Percentiles rank a stretch among this genome's conserved stretches.
phyloP scores from a whole-genome alignment of 306 rosid genomes.

The Trifolium pratense region DNA sequence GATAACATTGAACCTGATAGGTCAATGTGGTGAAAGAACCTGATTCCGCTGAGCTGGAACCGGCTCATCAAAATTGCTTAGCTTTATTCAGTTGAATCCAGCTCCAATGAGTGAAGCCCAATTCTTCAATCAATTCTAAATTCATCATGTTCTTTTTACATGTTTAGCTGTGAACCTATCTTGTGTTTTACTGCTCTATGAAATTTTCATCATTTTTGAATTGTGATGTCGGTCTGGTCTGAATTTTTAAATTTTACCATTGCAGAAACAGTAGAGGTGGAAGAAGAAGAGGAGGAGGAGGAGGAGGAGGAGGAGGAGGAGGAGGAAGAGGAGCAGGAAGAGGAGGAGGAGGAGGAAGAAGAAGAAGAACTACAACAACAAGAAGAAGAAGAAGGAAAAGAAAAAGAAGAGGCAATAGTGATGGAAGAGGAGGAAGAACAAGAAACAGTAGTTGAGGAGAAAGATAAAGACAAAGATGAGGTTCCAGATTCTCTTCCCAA shows the following conservation, averaged over 20 bases:
- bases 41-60: not conserved
- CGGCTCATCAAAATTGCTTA: no score
- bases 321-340: not conserved
- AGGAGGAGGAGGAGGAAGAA: not conserved
- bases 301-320: slow-evolving; percentile 5
- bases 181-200: not conserved
- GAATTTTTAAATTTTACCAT: not conserved
- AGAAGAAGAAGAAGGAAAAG: not conserved
- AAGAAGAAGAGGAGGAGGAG: not conserved
- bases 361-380: not conserved
- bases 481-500: slow-evolving; percentile 41
- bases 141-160: not conserved
- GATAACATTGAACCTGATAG: not conserved
- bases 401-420: not conserved
- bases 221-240: not conserved
- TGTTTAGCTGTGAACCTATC: not conserved
- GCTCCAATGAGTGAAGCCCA: not conserved
- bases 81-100: not conserved
- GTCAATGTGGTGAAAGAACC: not conserved
- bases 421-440: slow-evolving; percentile 1
- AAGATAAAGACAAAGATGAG: slow-evolving; percentile 32
- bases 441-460: not conserved
- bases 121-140: not conserved
- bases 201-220: not conserved
- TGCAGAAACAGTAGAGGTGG: not conserved